Conservation (phyloP, 345 rosid species). For the Populus deltoides region DNA sequence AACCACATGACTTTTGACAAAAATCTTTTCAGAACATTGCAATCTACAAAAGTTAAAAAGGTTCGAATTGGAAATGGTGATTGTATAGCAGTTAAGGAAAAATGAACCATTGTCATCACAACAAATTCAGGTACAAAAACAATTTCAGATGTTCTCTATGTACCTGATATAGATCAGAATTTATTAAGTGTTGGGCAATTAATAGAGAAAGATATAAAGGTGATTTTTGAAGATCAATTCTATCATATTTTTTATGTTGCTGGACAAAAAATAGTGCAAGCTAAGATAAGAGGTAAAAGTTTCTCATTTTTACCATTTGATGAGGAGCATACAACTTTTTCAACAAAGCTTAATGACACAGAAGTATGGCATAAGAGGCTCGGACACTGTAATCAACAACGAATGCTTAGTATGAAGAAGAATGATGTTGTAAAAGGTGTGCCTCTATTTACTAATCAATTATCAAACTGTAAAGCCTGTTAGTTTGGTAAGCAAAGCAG, state of each 20-base stretch:
- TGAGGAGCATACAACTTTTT: not conserved
- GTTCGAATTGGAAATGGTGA: too few relatives aligned
- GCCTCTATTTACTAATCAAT: not conserved
- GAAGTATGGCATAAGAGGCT: not conserved
- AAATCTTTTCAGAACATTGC: too few relatives aligned
- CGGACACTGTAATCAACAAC: not conserved
- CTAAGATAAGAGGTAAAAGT: conserved; percentile 3
- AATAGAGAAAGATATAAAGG: not conserved
- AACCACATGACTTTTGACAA: not conserved
- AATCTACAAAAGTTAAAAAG: too few relatives aligned
- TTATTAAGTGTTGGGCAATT: conserved; percentile 15
- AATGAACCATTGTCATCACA: too few relatives aligned
- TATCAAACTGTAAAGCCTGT: not conserved
- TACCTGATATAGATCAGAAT: conserved; percentile 4
- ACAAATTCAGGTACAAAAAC: too few relatives aligned
- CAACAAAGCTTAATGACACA: too few relatives aligned
- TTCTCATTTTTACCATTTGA: conserved; percentile 1
- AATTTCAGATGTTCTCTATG: too few relatives aligned
- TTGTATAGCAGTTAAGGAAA: too few relatives aligned
- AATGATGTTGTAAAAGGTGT: not conserved
- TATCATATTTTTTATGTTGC: conserved; percentile 5
- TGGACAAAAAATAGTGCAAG: not conserved
- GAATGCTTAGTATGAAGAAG: not conserved
- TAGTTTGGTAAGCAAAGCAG: not conserved
- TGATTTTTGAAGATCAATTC: not conserved